Percentiles rank a stretch among this genome's conserved stretches.
Evolutionary conservation across 345 rosid species (phyloP).

Genomic region (Aurinia saxatilis): DNA sequence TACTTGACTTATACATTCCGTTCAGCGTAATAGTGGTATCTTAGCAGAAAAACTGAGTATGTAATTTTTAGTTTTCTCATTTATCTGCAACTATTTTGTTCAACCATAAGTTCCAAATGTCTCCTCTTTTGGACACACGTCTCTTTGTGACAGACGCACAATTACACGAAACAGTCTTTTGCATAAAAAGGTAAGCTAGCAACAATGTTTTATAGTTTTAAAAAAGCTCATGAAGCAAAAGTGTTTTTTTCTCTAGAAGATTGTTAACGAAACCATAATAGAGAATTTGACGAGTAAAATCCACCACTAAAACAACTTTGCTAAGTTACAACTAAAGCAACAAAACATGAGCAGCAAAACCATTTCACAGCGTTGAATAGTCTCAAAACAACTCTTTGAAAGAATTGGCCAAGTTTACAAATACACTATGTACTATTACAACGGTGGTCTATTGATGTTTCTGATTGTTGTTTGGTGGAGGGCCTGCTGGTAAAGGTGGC

Average conservation of each 20-base stretch:
- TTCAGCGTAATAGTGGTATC: not conserved
- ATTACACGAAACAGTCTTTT: not conserved
- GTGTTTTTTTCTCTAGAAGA: not conserved
- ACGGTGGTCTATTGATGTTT: slow-evolving; percentile 21
- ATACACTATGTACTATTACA: slow-evolving; percentile 18
- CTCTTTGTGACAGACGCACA: too few species aligned
- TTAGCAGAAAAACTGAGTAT: not conserved
- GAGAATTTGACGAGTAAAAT: slow-evolving; percentile 7
- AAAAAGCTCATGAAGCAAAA: not conserved
- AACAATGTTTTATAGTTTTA: not conserved
- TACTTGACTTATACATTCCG: not conserved
- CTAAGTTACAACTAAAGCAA: slow-evolving; percentile 1
- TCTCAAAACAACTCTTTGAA: not conserved
- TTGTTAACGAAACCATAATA: slow-evolving; percentile 1
- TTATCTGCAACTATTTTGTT: not conserved
- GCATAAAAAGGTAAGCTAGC: not conserved
- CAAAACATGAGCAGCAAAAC: slow-evolving; percentile 1
- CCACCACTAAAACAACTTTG: not conserved
- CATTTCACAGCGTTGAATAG: slow-evolving; percentile 1
- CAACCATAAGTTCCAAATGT: too few species aligned
- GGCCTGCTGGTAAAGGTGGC: slow-evolving; percentile 29
- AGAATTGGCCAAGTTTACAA: slow-evolving; percentile 2
- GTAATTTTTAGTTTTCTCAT: not conserved
- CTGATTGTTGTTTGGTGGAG: slow-evolving; percentile 27
- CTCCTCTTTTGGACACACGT: too few species aligned